phyloP scores from a whole-genome alignment of 495 filamentous ascomycete genomes.

The Cenococcum geophilum region DNA sequence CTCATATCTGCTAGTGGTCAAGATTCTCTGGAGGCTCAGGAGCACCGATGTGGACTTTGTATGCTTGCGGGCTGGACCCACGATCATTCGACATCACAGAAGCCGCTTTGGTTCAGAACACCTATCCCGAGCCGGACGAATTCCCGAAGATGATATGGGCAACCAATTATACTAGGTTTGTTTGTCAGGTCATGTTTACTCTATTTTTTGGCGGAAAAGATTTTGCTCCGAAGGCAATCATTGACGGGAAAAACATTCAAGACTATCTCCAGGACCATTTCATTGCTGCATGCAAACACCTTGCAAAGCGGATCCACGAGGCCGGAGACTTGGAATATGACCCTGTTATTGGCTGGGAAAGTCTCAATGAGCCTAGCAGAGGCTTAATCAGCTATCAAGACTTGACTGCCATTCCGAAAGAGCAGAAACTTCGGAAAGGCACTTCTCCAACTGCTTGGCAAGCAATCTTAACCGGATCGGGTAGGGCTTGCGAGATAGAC shows the following conservation, averaged over 20 bases:
- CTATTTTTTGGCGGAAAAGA: constrained; percentile 88
- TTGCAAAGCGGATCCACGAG: constrained; percentile 80
- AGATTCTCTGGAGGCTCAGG: constrained; percentile 89
- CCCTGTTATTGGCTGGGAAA: constrained; percentile 92
- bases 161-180: constrained; percentile 87
- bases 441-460: constrained; percentile 95
- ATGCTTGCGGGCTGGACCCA: constrained; percentile 87
- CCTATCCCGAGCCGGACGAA: constrained; percentile 73
- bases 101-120: constrained; percentile 92
- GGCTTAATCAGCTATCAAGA: constrained; percentile 84
- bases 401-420: constrained; percentile 70
- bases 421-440: constrained; percentile 88
- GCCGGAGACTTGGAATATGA: constrained; percentile 84
- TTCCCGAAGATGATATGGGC: constrained; percentile 99
- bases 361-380: constrained; percentile 86
- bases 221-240: constrained; percentile 93
- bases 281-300: constrained; percentile 66
- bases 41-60: constrained; percentile 95
- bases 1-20: constrained; percentile 63
- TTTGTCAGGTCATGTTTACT: constrained; percentile 86
- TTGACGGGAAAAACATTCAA: constrained; percentile 92
- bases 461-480: constrained; percentile 82
- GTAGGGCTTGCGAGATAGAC: constrained; percentile 78
- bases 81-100: constrained; percentile 76
- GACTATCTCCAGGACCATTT: constrained; percentile 91